These are phyloP conservation scores for Aspergillus persii DNA, from an alignment of 2,329 filamentous ascomycete genomes.

Conservation along the genomic window DNA sequence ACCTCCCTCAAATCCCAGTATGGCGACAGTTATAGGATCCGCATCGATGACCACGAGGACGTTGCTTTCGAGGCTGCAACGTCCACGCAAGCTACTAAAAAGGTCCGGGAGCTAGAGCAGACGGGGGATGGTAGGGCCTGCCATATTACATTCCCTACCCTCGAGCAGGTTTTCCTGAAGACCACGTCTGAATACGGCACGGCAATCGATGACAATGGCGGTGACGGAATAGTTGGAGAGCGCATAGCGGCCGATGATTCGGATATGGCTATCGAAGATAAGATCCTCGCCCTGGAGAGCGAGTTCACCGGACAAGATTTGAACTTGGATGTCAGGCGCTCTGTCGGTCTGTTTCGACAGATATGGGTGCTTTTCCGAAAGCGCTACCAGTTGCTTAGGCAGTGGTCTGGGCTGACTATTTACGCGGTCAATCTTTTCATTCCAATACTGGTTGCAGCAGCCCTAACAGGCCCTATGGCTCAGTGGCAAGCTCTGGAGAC, in stretches of 20 bases:
- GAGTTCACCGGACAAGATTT: background rate
- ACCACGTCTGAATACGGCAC: background rate
- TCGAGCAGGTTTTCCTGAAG: background rate
- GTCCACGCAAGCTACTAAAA: background rate
- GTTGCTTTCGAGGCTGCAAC: background rate
- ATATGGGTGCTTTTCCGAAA: background rate
- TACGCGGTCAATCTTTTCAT: background rate
- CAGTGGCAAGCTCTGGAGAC: background rate
- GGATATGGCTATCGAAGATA: background rate
- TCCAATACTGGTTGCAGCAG: background rate
- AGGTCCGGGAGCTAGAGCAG: background rate
- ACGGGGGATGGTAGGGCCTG: background rate
- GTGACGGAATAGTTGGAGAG: background rate
- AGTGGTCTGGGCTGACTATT: background rate
- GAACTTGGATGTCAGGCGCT: background rate
- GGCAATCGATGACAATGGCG: background rate
- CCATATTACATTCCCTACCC: background rate
- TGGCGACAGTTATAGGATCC: background rate
- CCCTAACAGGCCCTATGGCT: background rate
- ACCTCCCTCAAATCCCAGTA: background rate
- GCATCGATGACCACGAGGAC: background rate
- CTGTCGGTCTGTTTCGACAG: background rate
- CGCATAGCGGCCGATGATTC: background rate
- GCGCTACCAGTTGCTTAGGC: background rate
- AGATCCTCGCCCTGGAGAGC: background rate